These are phyloP conservation scores for Vanilla planifolia DNA, from an alignment of 106 monocot genomes.

Conservation along the genomic window DNA sequence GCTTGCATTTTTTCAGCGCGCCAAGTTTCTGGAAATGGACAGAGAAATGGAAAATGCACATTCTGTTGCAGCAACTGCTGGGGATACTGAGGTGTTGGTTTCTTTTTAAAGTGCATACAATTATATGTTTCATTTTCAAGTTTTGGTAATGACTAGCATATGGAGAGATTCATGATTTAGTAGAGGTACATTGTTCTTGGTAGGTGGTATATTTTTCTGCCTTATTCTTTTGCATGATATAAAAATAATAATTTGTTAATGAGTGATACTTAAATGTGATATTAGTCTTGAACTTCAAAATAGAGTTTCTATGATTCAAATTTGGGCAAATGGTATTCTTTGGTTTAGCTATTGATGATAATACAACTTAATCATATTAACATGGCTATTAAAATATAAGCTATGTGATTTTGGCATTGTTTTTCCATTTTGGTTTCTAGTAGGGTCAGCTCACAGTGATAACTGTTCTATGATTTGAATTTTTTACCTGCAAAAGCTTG, in stretches of 20 bases:
- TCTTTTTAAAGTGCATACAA: background rate
- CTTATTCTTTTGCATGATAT: background rate
- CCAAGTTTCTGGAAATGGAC: slow-evolving; percentile 74
- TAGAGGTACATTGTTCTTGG: background rate
- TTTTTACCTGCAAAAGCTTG: too few relatives aligned
- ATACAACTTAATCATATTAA: too few relatives aligned
- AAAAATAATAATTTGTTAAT: background rate
- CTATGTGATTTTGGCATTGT: too few relatives aligned
- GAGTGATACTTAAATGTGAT: background rate
- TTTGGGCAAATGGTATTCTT: too few relatives aligned
- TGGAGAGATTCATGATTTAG: background rate
- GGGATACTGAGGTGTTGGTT: slow-evolving; percentile 66
- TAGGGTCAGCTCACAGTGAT: too few relatives aligned
- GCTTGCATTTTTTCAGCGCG: slow-evolving; percentile 42
- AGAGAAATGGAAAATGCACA: slow-evolving; percentile 95
- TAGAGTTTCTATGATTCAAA: background rate
- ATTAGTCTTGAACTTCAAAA: background rate
- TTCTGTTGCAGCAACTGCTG: slow-evolving; percentile 80
- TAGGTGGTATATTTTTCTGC: background rate
- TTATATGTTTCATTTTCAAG: background rate
- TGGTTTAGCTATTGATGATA: too few relatives aligned
- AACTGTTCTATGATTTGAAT: background rate
- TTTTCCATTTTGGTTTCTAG: too few relatives aligned
- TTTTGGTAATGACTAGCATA: background rate
- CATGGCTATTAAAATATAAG: too few relatives aligned